These are phyloP conservation scores for Lenzites betulinus DNA, from an alignment of 768 basidiomycete species.

Conservation along the genomic window DNA sequence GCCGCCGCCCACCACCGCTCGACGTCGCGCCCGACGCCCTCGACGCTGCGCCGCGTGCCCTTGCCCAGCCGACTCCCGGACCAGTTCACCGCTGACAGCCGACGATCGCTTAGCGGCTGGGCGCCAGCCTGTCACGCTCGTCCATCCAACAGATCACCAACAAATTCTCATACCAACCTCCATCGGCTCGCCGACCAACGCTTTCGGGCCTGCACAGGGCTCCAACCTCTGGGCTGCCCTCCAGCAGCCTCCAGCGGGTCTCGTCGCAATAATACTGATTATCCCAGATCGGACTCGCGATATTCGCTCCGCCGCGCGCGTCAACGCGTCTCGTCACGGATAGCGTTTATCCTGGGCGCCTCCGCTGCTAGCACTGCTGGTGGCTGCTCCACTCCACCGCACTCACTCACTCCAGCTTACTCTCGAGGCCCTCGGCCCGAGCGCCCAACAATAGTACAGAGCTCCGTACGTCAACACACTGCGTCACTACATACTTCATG, in stretches of 20 bases:
- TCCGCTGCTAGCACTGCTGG: background rate
- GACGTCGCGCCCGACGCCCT: background rate
- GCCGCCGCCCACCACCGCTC: background rate
- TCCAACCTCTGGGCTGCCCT: too few species aligned
- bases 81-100: slow-evolving; percentile 7
- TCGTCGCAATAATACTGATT: too few species aligned
- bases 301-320: background rate
- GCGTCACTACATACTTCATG: too few species aligned
- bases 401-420: too few species aligned
- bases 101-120: slow-evolving; percentile 3
- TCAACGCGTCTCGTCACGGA: slow-evolving; percentile 5
- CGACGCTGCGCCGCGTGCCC: background rate
- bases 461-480: background rate
- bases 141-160: background rate
- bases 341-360: slow-evolving; percentile 8
- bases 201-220: too few species aligned
- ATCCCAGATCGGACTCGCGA: too few species aligned
- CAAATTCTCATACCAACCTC: background rate
- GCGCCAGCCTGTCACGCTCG: background rate
- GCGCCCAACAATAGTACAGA: too few species aligned
- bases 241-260: too few species aligned
- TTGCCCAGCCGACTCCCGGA: background rate
- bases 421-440: background rate
- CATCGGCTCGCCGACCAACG: too few species aligned
- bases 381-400: background rate